A percentile compares a stretch with the other conserved stretches of the same genome.
phyloP scores from a whole-genome alignment of 2,329 filamentous ascomycete species.

The Coniella lustricola region DNA sequence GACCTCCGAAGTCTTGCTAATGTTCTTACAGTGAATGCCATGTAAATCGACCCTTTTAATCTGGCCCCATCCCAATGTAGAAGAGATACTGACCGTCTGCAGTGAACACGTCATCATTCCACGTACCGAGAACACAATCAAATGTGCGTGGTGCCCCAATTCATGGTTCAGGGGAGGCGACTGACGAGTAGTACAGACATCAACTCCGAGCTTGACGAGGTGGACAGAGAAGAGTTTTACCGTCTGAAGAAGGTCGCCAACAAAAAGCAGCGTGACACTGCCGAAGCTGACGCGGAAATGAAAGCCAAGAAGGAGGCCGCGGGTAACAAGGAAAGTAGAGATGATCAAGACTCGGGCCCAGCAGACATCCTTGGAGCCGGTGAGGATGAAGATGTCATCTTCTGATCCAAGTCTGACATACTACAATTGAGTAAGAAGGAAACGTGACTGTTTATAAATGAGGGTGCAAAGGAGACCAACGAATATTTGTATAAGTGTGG shows the following conservation, averaged over 20 bases:
- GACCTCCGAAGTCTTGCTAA: conserved; percentile 25
- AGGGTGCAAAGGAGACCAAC: conserved; percentile 8
- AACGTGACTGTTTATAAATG: not conserved
- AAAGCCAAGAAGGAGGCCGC: conserved; percentile 60
- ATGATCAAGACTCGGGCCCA: conserved; percentile 36
- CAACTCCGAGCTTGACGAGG: conserved; percentile 94
- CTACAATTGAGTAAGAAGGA: not conserved
- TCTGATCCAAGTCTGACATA: conserved; percentile 38
- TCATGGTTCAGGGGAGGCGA: not conserved
- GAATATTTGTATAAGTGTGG: conserved; percentile 17
- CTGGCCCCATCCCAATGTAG: no score
- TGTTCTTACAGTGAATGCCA: conserved; percentile 68
- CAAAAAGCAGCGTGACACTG: conserved; percentile 75
- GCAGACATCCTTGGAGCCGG: conserved; percentile 66
- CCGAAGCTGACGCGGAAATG: conserved; percentile 66
- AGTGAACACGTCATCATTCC: conserved; percentile 94
- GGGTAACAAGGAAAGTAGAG: conserved; percentile 31
- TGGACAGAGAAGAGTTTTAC: conserved; percentile 98
- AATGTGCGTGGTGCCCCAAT: conserved; percentile 50
- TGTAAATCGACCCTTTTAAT: conserved; percentile 47
- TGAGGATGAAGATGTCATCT: conserved; percentile 82
- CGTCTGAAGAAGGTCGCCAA: conserved; percentile 88
- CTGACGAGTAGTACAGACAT: conserved; percentile 54
- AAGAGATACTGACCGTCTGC: conserved; percentile 19
- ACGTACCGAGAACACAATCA: conserved; percentile 98